A percentile compares a stretch with the other conserved stretches of the same genome.
These are phyloP conservation scores for Craterostigma plantagineum DNA, from an alignment of 257 asterid species.

Conservation along the genomic window DNA sequence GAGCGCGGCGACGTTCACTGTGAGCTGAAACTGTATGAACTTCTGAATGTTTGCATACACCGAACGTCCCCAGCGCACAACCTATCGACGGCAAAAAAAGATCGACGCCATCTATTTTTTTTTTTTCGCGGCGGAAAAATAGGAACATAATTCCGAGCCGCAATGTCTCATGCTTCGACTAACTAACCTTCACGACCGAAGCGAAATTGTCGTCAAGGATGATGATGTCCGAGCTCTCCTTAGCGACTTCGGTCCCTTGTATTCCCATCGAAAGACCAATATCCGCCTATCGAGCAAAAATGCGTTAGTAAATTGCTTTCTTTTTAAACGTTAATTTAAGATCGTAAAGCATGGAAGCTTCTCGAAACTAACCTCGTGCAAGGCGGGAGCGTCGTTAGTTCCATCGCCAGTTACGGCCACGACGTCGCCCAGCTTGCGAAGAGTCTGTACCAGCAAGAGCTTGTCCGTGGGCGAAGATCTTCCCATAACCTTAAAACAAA, in stretches of 20 bases:
- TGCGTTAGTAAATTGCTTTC: background rate
- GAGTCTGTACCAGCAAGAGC: constrained; percentile 55
- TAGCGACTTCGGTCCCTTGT: constrained; percentile 56
- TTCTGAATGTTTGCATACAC: constrained; percentile 51
- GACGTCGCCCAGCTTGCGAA: constrained; percentile 39
- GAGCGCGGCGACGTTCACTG: constrained; percentile 27
- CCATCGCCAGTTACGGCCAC: constrained; percentile 74
- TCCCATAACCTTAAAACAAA: constrained; percentile 30
- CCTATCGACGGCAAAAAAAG: constrained; percentile 10
- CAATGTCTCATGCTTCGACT: no score
- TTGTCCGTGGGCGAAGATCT: constrained; percentile 70
- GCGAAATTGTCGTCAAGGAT: constrained; percentile 52
- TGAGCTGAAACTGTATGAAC: constrained; percentile 47
- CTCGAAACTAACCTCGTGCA: constrained; percentile 32
- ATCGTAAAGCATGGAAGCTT: background rate
- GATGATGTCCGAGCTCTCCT: constrained; percentile 57
- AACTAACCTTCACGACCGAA: constrained; percentile 14
- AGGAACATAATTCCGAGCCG: no score
- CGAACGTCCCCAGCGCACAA: constrained; percentile 55
- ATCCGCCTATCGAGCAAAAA: constrained; percentile 10
- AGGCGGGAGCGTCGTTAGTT: constrained; percentile 56
- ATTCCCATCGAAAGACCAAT: constrained; percentile 64
- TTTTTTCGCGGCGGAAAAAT: no score
- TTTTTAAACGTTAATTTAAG: no score
- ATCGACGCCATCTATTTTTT: no score